Evolutionary conservation across 2,329 filamentous ascomycete genomes (phyloP).

Genomic region (Venturiaceae sp.): DNA sequence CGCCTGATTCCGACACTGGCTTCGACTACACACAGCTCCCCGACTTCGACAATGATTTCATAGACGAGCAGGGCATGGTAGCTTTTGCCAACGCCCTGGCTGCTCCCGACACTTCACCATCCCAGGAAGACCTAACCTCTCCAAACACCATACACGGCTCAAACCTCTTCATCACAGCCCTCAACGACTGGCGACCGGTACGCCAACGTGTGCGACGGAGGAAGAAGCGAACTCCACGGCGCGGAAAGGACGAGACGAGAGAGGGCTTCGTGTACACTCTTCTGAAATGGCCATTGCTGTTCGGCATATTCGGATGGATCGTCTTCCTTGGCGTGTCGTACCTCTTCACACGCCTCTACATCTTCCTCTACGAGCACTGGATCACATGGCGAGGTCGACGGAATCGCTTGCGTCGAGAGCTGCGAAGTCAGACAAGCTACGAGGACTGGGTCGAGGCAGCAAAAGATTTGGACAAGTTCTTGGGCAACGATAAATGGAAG

Average conservation of each 20-base stretch:
- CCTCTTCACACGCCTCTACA: slow-evolving; percentile 74
- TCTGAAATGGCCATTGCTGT: slow-evolving; percentile 83
- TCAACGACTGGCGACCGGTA: slow-evolving; percentile 93
- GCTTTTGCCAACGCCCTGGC: slow-evolving; percentile 74
- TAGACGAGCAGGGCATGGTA: slow-evolving; percentile 59
- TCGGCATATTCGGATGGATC: slow-evolving; percentile 75
- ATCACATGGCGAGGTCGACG: slow-evolving; percentile 80
- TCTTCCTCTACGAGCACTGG: slow-evolving; percentile 85
- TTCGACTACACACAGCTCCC: slow-evolving; percentile 52
- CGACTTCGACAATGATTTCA: slow-evolving; percentile 72
- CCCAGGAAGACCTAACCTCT: slow-evolving; percentile 42
- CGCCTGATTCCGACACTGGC: background rate
- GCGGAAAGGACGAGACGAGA: slow-evolving; percentile 75
- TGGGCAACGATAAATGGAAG: slow-evolving; percentile 76
- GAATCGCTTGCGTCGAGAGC: slow-evolving; percentile 57
- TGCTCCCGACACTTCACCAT: slow-evolving; percentile 68
- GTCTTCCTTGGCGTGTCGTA: slow-evolving; percentile 64
- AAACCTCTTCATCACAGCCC: slow-evolving; percentile 65
- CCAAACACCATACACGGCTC: slow-evolving; percentile 27
- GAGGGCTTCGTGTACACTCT: slow-evolving; percentile 87
- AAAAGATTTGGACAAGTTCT: slow-evolving; percentile 65
- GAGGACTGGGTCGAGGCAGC: slow-evolving; percentile 76
- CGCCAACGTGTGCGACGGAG: slow-evolving; percentile 54
- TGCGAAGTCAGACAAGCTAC: slow-evolving; percentile 67
- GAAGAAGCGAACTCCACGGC: slow-evolving; percentile 29